Percentiles rank a stretch among this genome's conserved stretches.
phyloP scores from a whole-genome alignment of 495 filamentous ascomycete species.

The Penicillium antarcticum region DNA sequence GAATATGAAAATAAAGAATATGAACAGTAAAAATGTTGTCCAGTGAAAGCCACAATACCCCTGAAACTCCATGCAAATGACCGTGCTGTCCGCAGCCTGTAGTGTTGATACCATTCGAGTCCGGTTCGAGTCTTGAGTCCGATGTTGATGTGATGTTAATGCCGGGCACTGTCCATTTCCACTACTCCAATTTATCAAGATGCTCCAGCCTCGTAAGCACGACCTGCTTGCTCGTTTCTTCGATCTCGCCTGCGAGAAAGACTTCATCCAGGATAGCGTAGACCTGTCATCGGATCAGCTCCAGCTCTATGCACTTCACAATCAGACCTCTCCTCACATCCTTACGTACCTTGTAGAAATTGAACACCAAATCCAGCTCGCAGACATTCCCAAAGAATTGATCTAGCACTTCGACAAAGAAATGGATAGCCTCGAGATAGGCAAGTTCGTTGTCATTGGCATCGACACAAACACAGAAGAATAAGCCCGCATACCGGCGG shows the following conservation, averaged over 20 bases:
- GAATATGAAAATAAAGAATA: not conserved
- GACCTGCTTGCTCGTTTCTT: constrained; percentile 98
- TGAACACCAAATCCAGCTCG: constrained; percentile 98
- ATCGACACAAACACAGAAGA: constrained; percentile 99
- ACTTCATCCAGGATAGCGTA: constrained; percentile 99
- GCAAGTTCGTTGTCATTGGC: constrained; percentile 98
- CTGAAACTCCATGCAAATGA: constrained; percentile 26
- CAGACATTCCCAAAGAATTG: constrained; percentile 99
- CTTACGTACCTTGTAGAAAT: constrained; percentile 87
- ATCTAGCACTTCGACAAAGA: constrained; percentile 98
- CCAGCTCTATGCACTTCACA: not conserved
- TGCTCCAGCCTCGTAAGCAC: constrained; percentile 92
- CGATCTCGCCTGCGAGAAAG: constrained; percentile 93
- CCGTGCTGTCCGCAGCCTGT: not conserved
- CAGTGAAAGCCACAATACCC: constrained; percentile 11
- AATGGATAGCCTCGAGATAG: constrained; percentile 96
- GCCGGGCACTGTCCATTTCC: not conserved
- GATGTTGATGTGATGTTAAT: not conserved
- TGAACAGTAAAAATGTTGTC: constrained; percentile 2
- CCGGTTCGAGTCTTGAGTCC: no score
- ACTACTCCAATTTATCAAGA: constrained; percentile 88
- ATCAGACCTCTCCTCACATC: not conserved
- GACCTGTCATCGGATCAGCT: constrained; percentile 54
- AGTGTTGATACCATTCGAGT: constrained; percentile 8
- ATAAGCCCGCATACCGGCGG: constrained; percentile 91